Evolutionary conservation across 306 rosid genomes (phyloP).

Genomic region (Castanopsis chinensis): DNA sequence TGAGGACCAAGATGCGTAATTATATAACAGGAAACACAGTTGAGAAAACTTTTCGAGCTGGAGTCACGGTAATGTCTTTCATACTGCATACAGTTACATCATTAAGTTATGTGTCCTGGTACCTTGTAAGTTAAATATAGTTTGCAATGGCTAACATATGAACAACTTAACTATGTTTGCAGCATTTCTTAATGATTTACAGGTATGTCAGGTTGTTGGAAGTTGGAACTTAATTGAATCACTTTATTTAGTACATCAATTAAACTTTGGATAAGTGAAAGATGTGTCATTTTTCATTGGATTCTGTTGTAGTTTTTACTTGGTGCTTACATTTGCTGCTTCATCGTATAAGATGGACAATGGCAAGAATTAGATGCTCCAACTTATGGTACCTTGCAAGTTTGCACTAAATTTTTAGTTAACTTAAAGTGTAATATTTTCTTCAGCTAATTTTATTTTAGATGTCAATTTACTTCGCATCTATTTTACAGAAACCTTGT

Average conservation of each 20-base stretch:
- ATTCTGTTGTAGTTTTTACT: background rate
- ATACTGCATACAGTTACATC: background rate
- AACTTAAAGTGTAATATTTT: background rate
- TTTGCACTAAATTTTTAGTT: background rate
- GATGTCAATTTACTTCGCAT: background rate
- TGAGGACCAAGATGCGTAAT: conserved; percentile 88
- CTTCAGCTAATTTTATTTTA: background rate
- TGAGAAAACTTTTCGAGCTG: conserved; percentile 94
- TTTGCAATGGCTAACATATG: background rate
- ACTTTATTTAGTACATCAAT: background rate
- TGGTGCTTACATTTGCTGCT: background rate
- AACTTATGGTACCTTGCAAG: background rate
- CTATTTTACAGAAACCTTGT: background rate
- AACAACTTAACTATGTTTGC: conserved; percentile 2
- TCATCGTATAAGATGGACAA: background rate
- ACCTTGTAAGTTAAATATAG: background rate
- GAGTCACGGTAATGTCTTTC: conserved; percentile 60
- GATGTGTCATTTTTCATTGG: background rate
- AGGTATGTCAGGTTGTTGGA: background rate
- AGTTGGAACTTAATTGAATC: background rate
- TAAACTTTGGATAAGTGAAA: background rate
- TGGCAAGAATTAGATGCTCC: background rate
- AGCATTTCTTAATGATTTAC: background rate
- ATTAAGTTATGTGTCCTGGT: background rate
- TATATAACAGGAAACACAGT: conserved; percentile 80